phyloP scores from a whole-genome alignment of 2,329 filamentous ascomycete species.

The Colletotrichum sidae region DNA sequence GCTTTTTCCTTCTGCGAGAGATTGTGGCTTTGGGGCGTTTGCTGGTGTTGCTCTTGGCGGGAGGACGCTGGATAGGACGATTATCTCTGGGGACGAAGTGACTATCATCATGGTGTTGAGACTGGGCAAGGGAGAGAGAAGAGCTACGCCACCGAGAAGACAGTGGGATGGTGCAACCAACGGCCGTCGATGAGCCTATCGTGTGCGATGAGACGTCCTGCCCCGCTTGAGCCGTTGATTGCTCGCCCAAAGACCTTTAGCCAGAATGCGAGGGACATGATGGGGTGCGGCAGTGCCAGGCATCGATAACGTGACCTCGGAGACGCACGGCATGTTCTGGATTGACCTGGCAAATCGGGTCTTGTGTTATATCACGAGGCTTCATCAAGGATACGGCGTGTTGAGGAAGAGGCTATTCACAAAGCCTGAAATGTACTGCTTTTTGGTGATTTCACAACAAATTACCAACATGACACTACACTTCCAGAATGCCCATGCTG shows the following conservation, averaged over 20 bases:
- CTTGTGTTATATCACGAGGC: too few relatives aligned
- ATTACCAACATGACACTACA: too few relatives aligned
- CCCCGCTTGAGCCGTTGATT: slow-evolving; percentile 15
- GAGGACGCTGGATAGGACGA: not conserved
- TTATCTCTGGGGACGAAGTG: not conserved
- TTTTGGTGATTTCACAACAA: too few relatives aligned
- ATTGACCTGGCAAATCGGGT: too few relatives aligned
- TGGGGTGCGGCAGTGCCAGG: slow-evolving; percentile 6
- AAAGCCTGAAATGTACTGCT: too few relatives aligned
- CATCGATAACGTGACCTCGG: slow-evolving; percentile 2
- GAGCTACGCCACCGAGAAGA: too few relatives aligned
- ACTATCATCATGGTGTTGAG: not conserved
- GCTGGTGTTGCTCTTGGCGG: slow-evolving; percentile 2
- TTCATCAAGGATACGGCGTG: too few relatives aligned
- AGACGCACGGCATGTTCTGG: not conserved
- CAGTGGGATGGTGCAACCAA: too few relatives aligned
- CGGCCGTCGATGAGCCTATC: slow-evolving; percentile 4
- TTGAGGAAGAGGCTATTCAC: too few relatives aligned
- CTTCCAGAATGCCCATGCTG: too few relatives aligned
- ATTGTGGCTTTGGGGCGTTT: slow-evolving; percentile 18
- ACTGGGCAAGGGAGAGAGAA: too few relatives aligned
- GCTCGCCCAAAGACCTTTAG: slow-evolving; percentile 24
- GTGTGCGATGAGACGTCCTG: not conserved
- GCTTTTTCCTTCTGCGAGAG: not conserved
- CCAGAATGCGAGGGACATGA: slow-evolving; percentile 32